Conservation (phyloP, 176 grass and related monocot species). For the Thalia dealbata region DNA sequence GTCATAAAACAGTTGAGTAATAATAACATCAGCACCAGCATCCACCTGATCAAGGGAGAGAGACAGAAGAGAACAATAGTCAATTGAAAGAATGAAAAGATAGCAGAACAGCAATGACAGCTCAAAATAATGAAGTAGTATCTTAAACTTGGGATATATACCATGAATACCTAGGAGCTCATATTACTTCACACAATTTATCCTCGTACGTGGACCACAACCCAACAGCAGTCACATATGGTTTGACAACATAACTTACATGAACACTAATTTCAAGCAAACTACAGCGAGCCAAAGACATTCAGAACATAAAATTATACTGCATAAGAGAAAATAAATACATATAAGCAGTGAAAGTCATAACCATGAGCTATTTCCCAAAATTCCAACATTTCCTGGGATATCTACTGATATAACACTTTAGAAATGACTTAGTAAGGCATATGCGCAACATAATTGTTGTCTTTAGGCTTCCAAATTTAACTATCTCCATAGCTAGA, state of each 20-base stretch:
- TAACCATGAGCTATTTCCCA: too few species aligned
- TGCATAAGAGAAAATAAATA: neutral
- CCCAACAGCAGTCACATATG: neutral
- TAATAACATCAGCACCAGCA: constrained; percentile 74
- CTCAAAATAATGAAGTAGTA: neutral
- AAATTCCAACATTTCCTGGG: too few species aligned
- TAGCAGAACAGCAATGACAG: neutral
- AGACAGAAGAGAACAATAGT: constrained; percentile 1
- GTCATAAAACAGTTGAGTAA: constrained; percentile 82
- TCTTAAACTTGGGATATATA: neutral
- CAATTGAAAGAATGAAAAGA: neutral
- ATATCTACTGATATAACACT: too few species aligned
- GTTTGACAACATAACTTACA: neutral
- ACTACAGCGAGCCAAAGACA: neutral
- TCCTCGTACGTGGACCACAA: too few species aligned
- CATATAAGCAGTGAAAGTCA: too few species aligned
- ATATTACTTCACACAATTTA: neutral
- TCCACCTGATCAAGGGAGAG: constrained; percentile 43
- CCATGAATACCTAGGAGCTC: neutral
- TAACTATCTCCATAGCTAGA: too few species aligned
- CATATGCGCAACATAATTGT: too few species aligned
- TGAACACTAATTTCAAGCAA: neutral
- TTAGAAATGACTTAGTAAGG: too few species aligned
- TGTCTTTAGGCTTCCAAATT: too few species aligned
- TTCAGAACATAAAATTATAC: neutral